phyloP scores from a whole-genome alignment of 2,329 filamentous ascomycete species.

The Clarireedia monteithiana region DNA sequence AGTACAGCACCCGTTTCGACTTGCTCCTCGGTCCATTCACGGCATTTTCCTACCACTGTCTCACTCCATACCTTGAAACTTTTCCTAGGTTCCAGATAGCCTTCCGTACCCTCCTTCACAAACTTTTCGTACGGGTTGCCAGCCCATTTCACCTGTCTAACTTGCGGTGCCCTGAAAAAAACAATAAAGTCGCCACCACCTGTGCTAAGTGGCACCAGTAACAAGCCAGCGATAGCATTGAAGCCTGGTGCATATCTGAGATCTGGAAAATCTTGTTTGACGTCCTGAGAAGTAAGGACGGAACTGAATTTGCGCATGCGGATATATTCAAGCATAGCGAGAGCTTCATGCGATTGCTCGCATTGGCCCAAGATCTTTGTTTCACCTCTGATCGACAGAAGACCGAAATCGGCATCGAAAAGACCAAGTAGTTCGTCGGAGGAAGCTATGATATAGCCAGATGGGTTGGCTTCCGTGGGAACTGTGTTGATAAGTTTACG shows the following conservation, averaged over 20 bases:
- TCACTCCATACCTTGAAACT: slow-evolving; percentile 80
- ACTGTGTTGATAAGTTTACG: slow-evolving; percentile 83
- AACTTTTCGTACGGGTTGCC: slow-evolving; percentile 80
- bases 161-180: slow-evolving; percentile 75
- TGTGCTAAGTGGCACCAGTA: slow-evolving; percentile 73
- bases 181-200: slow-evolving; percentile 80
- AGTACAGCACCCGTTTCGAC: slow-evolving; percentile 82
- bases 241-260: slow-evolving; percentile 75
- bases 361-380: slow-evolving; percentile 75
- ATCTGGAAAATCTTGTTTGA: slow-evolving; percentile 71
- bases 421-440: slow-evolving; percentile 78
- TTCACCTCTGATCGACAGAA: slow-evolving; percentile 79
- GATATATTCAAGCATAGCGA: slow-evolving; percentile 80
- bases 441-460: slow-evolving; percentile 83
- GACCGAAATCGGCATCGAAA: slow-evolving; percentile 81
- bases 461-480: slow-evolving; percentile 72
- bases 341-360: slow-evolving; percentile 70
- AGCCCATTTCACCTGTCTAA: slow-evolving; percentile 70
- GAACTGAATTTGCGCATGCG: slow-evolving; percentile 67
- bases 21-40: slow-evolving; percentile 85
- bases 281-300: slow-evolving; percentile 71
- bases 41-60: slow-evolving; percentile 65
- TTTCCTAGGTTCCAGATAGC: slow-evolving; percentile 68
- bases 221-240: slow-evolving; percentile 64
- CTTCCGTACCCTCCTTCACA: slow-evolving; percentile 62